These are phyloP conservation scores for Fusarium aywerte DNA, from an alignment of 2,329 filamentous ascomycete genomes.

Conservation along the genomic window DNA sequence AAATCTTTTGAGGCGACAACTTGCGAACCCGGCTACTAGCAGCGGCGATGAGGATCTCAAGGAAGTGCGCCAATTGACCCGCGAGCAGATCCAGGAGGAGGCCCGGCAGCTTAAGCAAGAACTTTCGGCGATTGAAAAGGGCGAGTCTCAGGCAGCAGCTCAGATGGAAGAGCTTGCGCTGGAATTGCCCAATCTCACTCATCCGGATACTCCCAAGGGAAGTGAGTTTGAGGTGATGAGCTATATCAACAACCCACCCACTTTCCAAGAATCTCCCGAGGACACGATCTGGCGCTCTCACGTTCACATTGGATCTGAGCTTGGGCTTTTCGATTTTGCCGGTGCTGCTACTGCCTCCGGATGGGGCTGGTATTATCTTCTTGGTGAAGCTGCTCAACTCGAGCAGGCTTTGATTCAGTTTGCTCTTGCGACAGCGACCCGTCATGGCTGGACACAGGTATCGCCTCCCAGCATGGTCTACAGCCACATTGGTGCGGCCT, in stretches of 20 bases:
- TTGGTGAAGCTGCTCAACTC: slow-evolving; percentile 91
- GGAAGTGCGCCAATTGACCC: slow-evolving; percentile 52
- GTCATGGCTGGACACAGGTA: slow-evolving; percentile 81
- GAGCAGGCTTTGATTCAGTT: slow-evolving; percentile 94
- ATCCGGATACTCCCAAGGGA: slow-evolving; percentile 77
- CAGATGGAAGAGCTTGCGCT: slow-evolving; percentile 81
- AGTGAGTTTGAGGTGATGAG: slow-evolving; percentile 71
- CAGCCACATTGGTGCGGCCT: slow-evolving; percentile 87
- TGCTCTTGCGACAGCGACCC: slow-evolving; percentile 77
- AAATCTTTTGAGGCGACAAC: slow-evolving; percentile 68
- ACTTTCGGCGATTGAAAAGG: slow-evolving; percentile 68
- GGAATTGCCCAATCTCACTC: slow-evolving; percentile 88
- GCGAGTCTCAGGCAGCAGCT: slow-evolving; percentile 66
- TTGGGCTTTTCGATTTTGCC: slow-evolving; percentile 92
- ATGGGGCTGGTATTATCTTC: slow-evolving; percentile 98
- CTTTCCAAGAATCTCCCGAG: slow-evolving; percentile 48
- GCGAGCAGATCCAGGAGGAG: slow-evolving; percentile 68
- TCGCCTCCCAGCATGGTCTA: slow-evolving; percentile 92
- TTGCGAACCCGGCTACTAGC: slow-evolving; percentile 63
- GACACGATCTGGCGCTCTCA: slow-evolving; percentile 73
- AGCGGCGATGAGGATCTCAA: slow-evolving; percentile 56
- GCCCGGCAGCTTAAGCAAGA: slow-evolving; percentile 72
- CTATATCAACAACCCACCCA: slow-evolving; percentile 80
- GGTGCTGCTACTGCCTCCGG: slow-evolving; percentile 83
- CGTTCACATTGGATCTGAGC: slow-evolving; percentile 83